Evolutionary conservation across 1,139 yeast species (phyloP), one percentile per base, ranked within the genome.

Genomic region (Lodderomyces jiufengensis): DNA sequence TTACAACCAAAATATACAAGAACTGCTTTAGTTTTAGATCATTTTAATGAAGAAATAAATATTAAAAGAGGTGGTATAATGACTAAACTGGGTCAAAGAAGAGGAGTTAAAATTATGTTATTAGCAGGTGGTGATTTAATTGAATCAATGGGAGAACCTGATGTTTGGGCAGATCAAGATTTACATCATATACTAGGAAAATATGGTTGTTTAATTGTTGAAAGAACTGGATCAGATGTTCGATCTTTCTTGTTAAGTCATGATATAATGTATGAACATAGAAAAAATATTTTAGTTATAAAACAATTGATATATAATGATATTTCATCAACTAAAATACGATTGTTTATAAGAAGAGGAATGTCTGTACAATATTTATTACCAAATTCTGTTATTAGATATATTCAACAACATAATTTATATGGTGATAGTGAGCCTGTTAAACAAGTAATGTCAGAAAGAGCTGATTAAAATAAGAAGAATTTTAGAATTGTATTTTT

Each of bases 131-230:
- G 98, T 26, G 98, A 92, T 61, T 72, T 94, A 50, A 92, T 92
- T 40, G 98, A 92, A 60, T 82, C 95, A 34, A 92, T 94, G 97
- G 98, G 98, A n/a, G 98, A 92, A 59, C 97, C 97, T 22, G 94
- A 90, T 53, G 98, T 92, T 25, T 92, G 99, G 99, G 96, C 95
- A 1, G 97, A 90, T 56, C 84, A 76, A 41, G 99, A 92, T 60
- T 70, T 92, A 51, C 95, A 90, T 55, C 98, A 92, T 59, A 94
- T 92, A 36, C 70, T 92, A 46, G 98, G 98, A 21, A 80, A 85
- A 45, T 92, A 92, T 57, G 98, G 99, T 2, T 92, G 98, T 61
- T 67, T 92, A 46, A 92, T 94, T 39, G 96, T 92, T 14, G 99
- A 92, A 66, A 73, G 99, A 51, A 90, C 98, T 0, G 98, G 98